These are phyloP conservation scores for Plectranthus barbatus DNA, from an alignment of 257 asterid species.

Conservation along the genomic window DNA sequence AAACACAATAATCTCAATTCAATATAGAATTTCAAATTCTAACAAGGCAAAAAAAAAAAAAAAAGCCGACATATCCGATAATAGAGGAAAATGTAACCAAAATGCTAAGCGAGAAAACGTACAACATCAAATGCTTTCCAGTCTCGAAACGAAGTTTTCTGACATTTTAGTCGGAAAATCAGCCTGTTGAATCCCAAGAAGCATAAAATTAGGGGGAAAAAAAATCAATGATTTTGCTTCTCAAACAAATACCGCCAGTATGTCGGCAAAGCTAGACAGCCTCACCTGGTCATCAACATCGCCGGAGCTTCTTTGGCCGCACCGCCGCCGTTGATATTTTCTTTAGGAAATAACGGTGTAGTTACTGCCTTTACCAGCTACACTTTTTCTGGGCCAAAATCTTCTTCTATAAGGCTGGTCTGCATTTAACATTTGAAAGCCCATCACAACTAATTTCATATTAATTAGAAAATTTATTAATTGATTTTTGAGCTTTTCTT, in stretches of 20 bases:
- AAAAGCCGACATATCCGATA: not conserved
- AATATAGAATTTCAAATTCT: not conserved
- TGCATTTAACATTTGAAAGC: not conserved
- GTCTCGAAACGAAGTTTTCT: constrained; percentile 9
- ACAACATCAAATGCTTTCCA: constrained; percentile 15
- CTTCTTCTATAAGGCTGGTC: not conserved
- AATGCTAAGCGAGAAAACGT: not conserved
- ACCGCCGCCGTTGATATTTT: constrained; percentile 2
- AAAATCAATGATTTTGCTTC: not conserved
- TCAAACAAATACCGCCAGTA: not conserved
- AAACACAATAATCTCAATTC: not conserved
- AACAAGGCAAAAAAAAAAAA: not conserved
- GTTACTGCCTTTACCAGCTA: not conserved
- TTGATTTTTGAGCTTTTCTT: no score
- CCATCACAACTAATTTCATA: not conserved
- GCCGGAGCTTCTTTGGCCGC: constrained; percentile 14
- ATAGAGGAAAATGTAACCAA: not conserved
- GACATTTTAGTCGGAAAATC: constrained; percentile 14
- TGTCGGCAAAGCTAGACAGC: not conserved
- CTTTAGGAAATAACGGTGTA: not conserved
- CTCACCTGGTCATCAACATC: constrained; percentile 18
- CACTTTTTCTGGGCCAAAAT: not conserved
- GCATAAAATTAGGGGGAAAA: not conserved
- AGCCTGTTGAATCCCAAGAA: constrained; percentile 20
- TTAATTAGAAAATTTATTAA: no score